Percentiles rank a stretch among this genome's conserved stretches.
These are phyloP conservation scores for Tetrahymena elliotti DNA, from an alignment of 73 alveolate species.

Conservation along the genomic window DNA sequence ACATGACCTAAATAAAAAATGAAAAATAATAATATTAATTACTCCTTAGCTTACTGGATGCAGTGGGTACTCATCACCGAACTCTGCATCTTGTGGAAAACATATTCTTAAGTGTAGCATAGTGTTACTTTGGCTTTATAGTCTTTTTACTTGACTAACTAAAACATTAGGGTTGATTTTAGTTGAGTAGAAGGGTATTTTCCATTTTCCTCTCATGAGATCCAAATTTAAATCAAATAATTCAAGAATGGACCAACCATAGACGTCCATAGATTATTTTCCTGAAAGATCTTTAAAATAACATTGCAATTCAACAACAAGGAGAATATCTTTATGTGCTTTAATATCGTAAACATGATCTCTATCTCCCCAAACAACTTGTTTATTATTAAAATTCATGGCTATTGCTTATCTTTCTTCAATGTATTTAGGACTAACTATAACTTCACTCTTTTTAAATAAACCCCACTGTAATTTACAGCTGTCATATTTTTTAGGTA, in stretches of 20 bases:
- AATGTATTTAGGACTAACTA: slow-evolving; percentile 10
- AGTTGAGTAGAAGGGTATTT: slow-evolving; percentile 42
- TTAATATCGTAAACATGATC: slow-evolving; percentile 27
- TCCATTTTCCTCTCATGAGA: slow-evolving; percentile 37
- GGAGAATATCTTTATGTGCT: slow-evolving; percentile 27
- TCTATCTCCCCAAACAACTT: slow-evolving; percentile 16
- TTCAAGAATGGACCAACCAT: slow-evolving; percentile 42
- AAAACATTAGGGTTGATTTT: slow-evolving; percentile 30
- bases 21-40: background rate
- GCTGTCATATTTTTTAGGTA: slow-evolving; percentile 33
- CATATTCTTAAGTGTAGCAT: slow-evolving; percentile 24
- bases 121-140: slow-evolving; percentile 28
- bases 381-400: slow-evolving; percentile 1
- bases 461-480: slow-evolving; percentile 38
- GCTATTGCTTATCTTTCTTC: slow-evolving; percentile 22
- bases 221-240: slow-evolving; percentile 29
- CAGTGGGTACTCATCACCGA: slow-evolving; percentile 21
- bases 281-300: slow-evolving; percentile 16
- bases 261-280: slow-evolving; percentile 6
- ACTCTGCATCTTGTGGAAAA: slow-evolving; percentile 26
- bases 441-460: slow-evolving; percentile 17
- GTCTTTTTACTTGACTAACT: slow-evolving; percentile 18
- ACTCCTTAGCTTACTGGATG: slow-evolving; percentile 1
- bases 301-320: slow-evolving; percentile 29
- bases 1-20: too few relatives aligned